Percentiles rank a stretch among this genome's conserved stretches.
Conservation (phyloP, 768 basidiomycete genomes). For the Mycena filopes region DNA sequence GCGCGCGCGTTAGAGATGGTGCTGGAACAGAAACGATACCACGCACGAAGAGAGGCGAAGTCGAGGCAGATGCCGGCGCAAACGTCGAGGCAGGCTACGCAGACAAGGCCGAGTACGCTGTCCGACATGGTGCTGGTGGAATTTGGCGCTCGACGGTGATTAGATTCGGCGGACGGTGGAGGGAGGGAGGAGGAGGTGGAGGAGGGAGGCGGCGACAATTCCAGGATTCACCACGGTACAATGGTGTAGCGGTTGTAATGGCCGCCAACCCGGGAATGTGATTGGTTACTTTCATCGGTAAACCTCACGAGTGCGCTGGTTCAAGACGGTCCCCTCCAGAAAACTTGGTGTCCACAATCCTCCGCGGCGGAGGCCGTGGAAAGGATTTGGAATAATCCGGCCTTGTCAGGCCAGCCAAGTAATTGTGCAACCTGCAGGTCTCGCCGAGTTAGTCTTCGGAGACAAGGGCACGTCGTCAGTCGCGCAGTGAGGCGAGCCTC, state of each 20-base stretch:
- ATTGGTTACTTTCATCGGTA: conserved; percentile 70
- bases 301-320: conserved; percentile 82
- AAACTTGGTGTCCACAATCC: conserved; percentile 88
- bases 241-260: conserved; percentile 84
- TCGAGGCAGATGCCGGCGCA: conserved; percentile 29
- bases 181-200: no score
- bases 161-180: no score
- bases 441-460: conserved; percentile 94
- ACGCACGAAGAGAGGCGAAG: conserved; percentile 28
- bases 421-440: conserved; percentile 91
- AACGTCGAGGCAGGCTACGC: conserved; percentile 26
- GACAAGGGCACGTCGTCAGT: conserved; percentile 86
- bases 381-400: conserved; percentile 83
- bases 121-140: conserved; percentile 15
- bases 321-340: conserved; percentile 95
- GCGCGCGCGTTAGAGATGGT: not conserved
- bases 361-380: conserved; percentile 71
- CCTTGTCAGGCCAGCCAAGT: conserved; percentile 90
- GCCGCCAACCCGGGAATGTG: conserved; percentile 87
- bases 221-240: conserved; percentile 36
- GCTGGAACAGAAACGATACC: no score
- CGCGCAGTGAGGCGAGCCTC: conserved; percentile 82
- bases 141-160: not conserved
- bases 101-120: not conserved
- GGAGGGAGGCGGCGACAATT: no score